Evolutionary conservation across 192 early-diverging fungal species (phyloP), one percentile per base, ranked within the genome.

Genomic region (Ambispora gerdemannii): DNA sequence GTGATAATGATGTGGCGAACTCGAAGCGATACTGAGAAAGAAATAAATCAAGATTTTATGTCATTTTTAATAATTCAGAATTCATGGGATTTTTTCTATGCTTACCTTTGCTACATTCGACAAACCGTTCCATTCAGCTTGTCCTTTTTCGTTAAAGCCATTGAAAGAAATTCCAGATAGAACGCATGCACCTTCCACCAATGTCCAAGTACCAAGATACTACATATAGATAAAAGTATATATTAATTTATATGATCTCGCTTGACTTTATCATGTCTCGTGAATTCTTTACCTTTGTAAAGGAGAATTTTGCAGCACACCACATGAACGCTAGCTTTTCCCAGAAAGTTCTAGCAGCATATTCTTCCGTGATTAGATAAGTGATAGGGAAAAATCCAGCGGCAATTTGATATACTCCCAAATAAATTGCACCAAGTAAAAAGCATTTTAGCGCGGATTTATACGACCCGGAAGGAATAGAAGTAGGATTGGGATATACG

Each of bases 201-300:
- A 76, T 31, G 79, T 81, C 86, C 86, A 89, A 36, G 86, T 76
- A 43, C 87, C 86, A 35, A 88, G 72, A 64, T 87, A 88, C 79
- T 87, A 76, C 20, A 24, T 25, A 61, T 30, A 35, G 7, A 33
- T 27, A 52, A 49, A 2, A 32, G 28, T 11, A 49, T 24, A 55
- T 70, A n/a, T n/a, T n/a, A n/a, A n/a, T n/a, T n/a, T n/a, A n/a
- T n/a, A n/a, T n/a, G n/a, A n/a, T n/a, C n/a, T n/a, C n/a, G n/a
- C n/a, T n/a, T n/a, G n/a, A n/a, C n/a, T n/a, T n/a, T n/a, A n/a
- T n/a, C n/a, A n/a, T n/a, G n/a, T n/a, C n/a, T n/a, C n/a, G n/a
- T n/a, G n/a, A n/a, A 53, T 34, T 22, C 36, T 25, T 74, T 74
- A 80, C 79, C 74, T 80, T 86, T 74, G 78, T 81, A 55, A 79